Percentiles rank a stretch among this genome's conserved stretches.
Evolutionary conservation across 805 yeast species (phyloP).

Genomic region (Teunomyces pallodes): DNA sequence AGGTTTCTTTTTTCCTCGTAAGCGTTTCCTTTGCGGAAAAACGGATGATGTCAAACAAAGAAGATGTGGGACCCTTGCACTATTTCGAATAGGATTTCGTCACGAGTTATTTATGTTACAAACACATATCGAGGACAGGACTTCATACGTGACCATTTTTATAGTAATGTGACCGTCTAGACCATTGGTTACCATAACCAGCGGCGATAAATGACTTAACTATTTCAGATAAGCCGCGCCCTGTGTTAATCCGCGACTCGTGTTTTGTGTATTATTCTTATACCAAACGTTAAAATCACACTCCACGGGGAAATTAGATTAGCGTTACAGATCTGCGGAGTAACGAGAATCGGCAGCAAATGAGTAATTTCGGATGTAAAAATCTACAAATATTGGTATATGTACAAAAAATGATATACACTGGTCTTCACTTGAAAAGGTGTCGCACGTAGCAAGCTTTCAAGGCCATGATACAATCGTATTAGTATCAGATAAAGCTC

Average conservation of each 20-base stretch:
- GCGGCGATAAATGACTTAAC: not conserved
- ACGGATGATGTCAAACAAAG: not conserved
- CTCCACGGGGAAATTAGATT: not conserved
- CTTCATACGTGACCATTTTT: not conserved
- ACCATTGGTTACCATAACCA: not conserved
- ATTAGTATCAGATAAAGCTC: too few species aligned
- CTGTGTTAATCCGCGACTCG: not conserved
- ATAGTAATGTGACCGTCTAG: not conserved
- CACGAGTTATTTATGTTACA: not conserved
- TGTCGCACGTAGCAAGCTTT: too few species aligned
- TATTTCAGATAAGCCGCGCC: not conserved
- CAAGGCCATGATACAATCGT: too few species aligned
- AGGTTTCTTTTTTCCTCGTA: not conserved
- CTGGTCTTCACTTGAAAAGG: too few species aligned
- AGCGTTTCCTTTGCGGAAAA: not conserved
- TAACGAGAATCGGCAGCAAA: not conserved
- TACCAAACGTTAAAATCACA: not conserved
- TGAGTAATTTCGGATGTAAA: not conserved
- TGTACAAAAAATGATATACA: too few species aligned
- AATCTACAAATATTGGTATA: too few species aligned
- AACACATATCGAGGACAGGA: not conserved
- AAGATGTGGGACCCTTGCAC: not conserved
- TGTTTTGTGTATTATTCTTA: not conserved
- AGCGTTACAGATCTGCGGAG: not conserved
- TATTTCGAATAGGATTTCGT: not conserved